phyloP scores from a whole-genome alignment of 768 basidiomycete species.

The Tylopilus felleus region DNA sequence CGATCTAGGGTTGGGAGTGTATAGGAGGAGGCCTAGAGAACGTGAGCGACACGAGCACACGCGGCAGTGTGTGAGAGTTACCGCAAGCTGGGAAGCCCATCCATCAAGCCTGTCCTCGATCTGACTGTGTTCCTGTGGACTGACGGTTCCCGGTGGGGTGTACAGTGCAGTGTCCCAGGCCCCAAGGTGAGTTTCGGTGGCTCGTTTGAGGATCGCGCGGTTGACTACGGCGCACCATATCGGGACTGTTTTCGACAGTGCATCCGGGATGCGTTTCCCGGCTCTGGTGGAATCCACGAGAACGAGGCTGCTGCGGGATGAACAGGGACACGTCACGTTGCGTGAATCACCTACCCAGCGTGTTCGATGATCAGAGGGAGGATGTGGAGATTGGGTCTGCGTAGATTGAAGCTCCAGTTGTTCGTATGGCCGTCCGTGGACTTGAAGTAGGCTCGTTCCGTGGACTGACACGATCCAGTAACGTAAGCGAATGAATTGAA shows the following conservation, averaged over 20 bases:
- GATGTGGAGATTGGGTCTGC: conserved; percentile 81
- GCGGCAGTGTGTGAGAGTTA: conserved; percentile 25
- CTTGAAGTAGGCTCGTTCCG: conserved; percentile 73
- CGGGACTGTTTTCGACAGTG: conserved; percentile 88
- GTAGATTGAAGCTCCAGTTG: conserved; percentile 82
- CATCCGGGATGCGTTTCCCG: conserved; percentile 93
- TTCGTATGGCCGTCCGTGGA: conserved; percentile 86
- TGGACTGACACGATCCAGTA: conserved; percentile 2
- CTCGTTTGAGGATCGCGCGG: conserved; percentile 41
- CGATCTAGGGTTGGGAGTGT: conserved; percentile 51
- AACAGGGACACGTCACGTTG: not conserved
- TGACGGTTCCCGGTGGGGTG: conserved; percentile 67
- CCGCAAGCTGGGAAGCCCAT: conserved; percentile 71
- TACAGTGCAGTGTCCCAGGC: conserved; percentile 63
- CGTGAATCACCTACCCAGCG: conserved; percentile 47
- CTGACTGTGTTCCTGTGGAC: conserved; percentile 73
- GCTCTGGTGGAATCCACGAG: conserved; percentile 91
- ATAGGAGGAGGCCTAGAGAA: conserved; percentile 65
- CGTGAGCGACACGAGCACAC: not conserved
- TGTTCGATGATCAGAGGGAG: conserved; percentile 51
- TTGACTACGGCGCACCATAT: conserved; percentile 95
- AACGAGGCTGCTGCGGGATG: conserved; percentile 50
- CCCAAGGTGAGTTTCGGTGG: conserved; percentile 2
- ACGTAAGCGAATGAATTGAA: not conserved
- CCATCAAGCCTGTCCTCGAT: conserved; percentile 61